phyloP scores from a whole-genome alignment of 768 basidiomycete species.

The Dioszegia hungarica region DNA sequence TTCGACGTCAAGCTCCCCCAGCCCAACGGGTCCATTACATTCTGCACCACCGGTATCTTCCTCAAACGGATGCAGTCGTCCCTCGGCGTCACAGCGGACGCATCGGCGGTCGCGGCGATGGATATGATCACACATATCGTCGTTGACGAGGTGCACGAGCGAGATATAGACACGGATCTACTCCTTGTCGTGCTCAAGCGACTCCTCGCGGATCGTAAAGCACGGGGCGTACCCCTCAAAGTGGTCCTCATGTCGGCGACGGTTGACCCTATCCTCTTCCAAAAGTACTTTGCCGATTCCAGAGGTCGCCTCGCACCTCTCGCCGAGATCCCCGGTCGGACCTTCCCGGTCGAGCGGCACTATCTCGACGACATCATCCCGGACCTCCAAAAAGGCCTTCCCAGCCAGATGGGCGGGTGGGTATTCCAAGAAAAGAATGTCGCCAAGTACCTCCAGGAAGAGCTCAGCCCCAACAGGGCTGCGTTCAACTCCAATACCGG shows the following conservation, averaged over 20 bases:
- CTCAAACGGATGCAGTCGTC: constrained; percentile 76
- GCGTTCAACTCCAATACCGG: constrained; percentile 42
- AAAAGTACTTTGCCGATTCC: constrained; percentile 68
- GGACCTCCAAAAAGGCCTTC: constrained; percentile 49
- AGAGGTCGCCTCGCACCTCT: constrained; percentile 61
- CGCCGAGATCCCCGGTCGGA: constrained; percentile 81
- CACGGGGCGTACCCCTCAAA: constrained; percentile 68
- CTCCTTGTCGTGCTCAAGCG: constrained; percentile 83
- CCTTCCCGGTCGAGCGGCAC: constrained; percentile 76
- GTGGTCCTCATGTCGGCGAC: constrained; percentile 94
- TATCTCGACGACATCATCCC: constrained; percentile 74
- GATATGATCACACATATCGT: constrained; percentile 83
- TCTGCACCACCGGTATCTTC: constrained; percentile 89
- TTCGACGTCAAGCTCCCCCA: constrained; percentile 78
- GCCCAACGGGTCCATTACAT: constrained; percentile 77
- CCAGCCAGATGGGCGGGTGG: constrained; percentile 53
- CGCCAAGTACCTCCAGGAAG: constrained; percentile 64
- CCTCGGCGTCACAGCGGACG: constrained; percentile 50
- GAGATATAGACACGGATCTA: constrained; percentile 87
- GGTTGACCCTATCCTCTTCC: constrained; percentile 84
- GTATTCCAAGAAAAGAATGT: constrained; percentile 68
- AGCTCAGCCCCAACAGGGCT: constrained; percentile 55
- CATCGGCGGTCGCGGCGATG: constrained; percentile 50
- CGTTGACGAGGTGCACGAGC: constrained; percentile 94
- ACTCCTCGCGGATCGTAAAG: constrained; percentile 67